Conservation (phyloP, 495 filamentous ascomycete genomes). For the Penicillium odoratum region DNA sequence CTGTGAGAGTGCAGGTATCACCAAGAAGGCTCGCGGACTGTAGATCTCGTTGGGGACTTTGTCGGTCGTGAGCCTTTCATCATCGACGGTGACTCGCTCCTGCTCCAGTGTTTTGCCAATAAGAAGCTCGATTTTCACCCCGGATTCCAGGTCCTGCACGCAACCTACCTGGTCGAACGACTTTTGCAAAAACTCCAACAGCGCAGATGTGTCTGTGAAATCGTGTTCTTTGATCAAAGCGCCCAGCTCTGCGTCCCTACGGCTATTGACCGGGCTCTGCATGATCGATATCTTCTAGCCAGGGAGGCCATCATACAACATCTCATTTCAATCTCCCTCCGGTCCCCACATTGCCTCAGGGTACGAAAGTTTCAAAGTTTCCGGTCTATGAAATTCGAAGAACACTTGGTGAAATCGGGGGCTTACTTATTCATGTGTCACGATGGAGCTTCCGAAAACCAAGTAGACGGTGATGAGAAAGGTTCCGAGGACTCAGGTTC, state of each 20-base stretch:
- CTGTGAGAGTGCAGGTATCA: background rate
- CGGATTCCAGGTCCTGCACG: constrained; percentile 73
- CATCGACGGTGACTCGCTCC: constrained; percentile 71
- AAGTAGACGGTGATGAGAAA: background rate
- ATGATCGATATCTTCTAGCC: constrained; percentile 58
- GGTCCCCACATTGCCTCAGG: background rate
- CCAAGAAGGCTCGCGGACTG: constrained; percentile 1
- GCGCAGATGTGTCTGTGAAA: constrained; percentile 66
- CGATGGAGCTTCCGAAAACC: constrained; percentile 45
- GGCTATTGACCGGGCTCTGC: background rate
- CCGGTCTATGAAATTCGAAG: constrained; percentile 44
- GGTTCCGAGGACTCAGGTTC: background rate
- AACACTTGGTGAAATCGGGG: constrained; percentile 51
- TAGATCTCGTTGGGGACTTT: constrained; percentile 61
- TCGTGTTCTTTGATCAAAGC: constrained; percentile 63
- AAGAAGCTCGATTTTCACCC: constrained; percentile 58
- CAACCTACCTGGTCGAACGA: constrained; percentile 63
- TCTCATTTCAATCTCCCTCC: constrained; percentile 48
- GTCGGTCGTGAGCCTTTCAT: constrained; percentile 70
- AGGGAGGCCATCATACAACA: constrained; percentile 63
- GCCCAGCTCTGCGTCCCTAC: constrained; percentile 16
- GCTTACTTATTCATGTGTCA: constrained; percentile 72
- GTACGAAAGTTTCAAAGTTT: constrained; percentile 24
- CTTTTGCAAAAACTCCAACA: constrained; percentile 59
- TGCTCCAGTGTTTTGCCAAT: constrained; percentile 61